Evolutionary conservation across 2,329 filamentous ascomycete genomes (phyloP), one percentile per base, ranked within the genome.

Genomic region (Fusarium staphyleae): DNA sequence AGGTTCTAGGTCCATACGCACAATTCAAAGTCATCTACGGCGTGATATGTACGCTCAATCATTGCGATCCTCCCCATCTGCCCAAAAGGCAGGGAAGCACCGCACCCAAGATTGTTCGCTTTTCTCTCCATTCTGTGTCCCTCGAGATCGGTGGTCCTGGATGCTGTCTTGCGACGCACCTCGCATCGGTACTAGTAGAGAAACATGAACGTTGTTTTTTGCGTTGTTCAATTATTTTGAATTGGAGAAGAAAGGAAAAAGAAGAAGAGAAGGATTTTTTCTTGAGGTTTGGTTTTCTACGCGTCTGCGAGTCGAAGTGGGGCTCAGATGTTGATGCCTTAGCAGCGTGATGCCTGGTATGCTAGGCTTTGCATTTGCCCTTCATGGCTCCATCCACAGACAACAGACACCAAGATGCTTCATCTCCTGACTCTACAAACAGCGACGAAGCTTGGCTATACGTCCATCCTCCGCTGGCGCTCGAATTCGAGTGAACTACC

Each of bases 101-200:
- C 80, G 80, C 80, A 82, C 80, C 80, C 80, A 82, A 82, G 80
- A 82, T 81, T 81, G 79, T 77, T 76, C 80, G 78, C 67, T 73
- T 79, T 77, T 58, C 70, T 82, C 80, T 82, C 74, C 80, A 77
- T 82, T 77, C 76, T 79, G 67, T 74, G 72, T 73, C 75, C 72
- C 77, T 74, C 73, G 67, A 69, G 71, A 75, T 78, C 65, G 54
- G 56, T 63, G 77, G 79, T 82, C 80, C 53, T 82, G 79, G 79
- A 75, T 65, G 67, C 68, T 70, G 70, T 66, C 61, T 66, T 60
- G 61, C 66, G 62, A 69, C 70, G 70, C 73, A 76, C 79, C 79
- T 82, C 78, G 74, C 76, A 77, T 72, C 75, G 72, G 76, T 68
- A 40, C 63, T 37, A 48, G 51, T 50, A 58, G 69, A 73, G 68